A percentile compares a stretch with the other conserved stretches of the same genome.
These are phyloP conservation scores for Lagenidium sp. DNA, from an alignment of 352 stramenopile genomes.

Conservation along the genomic window DNA sequence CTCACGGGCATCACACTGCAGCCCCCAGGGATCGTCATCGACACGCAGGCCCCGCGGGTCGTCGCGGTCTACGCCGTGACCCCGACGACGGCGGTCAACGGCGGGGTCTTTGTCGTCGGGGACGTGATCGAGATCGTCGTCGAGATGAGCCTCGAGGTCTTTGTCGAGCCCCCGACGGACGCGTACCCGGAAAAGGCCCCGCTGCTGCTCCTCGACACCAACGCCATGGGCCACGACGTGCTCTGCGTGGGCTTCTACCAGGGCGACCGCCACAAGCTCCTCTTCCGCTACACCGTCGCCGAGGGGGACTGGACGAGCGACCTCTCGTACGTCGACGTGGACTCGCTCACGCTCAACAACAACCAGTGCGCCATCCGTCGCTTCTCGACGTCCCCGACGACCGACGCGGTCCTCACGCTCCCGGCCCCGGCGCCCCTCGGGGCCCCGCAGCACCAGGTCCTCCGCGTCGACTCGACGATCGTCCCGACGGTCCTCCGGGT, in stretches of 20 bases:
- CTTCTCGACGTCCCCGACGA: slow-evolving; percentile 74
- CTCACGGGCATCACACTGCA: slow-evolving; percentile 29
- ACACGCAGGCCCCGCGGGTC: slow-evolving; percentile 44
- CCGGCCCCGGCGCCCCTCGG: slow-evolving; percentile 41
- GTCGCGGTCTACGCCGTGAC: slow-evolving; percentile 57
- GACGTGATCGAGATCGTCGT: slow-evolving; percentile 76
- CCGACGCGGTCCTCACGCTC: slow-evolving; percentile 50
- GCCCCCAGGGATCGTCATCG: slow-evolving; percentile 44
- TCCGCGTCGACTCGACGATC: slow-evolving; percentile 55
- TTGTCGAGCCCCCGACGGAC: slow-evolving; percentile 65
- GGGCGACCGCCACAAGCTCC: slow-evolving; percentile 35
- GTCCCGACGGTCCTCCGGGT: slow-evolving; percentile 46
- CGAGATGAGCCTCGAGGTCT: slow-evolving; percentile 62
- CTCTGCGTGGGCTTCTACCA: slow-evolving; percentile 54
- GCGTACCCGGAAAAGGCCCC: slow-evolving; percentile 69
- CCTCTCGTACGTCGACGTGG: slow-evolving; percentile 42
- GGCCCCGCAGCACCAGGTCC: slow-evolving; percentile 13
- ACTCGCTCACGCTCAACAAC: slow-evolving; percentile 68
- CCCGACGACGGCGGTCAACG: slow-evolving; percentile 37
- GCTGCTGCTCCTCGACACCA: slow-evolving; percentile 51
- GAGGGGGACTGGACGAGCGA: slow-evolving; percentile 37
- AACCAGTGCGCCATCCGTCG: slow-evolving; percentile 66
- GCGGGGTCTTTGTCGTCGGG: slow-evolving; percentile 60
- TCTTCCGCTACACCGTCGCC: slow-evolving; percentile 69
- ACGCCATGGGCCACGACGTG: slow-evolving; percentile 27